phyloP scores from a whole-genome alignment of 441 rosid species.

The Pelargonium australe region DNA sequence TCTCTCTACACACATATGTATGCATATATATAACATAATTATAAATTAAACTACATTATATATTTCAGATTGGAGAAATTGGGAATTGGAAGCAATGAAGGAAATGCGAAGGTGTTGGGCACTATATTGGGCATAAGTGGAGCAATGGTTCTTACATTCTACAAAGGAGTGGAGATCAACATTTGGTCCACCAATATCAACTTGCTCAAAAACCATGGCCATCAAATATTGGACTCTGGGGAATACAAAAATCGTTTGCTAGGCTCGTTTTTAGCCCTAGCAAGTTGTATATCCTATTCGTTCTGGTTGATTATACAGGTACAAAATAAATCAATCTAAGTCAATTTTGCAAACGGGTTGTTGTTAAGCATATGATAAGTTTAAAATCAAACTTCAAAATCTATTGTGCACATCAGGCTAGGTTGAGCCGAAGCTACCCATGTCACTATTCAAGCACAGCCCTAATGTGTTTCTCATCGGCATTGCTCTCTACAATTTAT shows the following conservation, averaged over 20 bases:
- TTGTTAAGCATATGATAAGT: background rate
- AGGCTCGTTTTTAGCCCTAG: constrained; percentile 40
- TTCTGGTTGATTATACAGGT: background rate
- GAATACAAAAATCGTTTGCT: constrained; percentile 7
- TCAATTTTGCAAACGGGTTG: constrained; percentile 17
- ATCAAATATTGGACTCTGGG: constrained; percentile 5
- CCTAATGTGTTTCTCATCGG: background rate
- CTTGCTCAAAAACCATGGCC: constrained; percentile 21
- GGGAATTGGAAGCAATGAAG: constrained; percentile 9
- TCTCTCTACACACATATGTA: no score
- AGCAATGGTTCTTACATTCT: constrained; percentile 34
- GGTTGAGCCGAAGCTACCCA: background rate
- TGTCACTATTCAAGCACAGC: background rate
- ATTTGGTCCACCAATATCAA: constrained; percentile 42
- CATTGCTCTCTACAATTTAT: no score
- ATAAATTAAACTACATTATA: no score
- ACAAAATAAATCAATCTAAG: no score
- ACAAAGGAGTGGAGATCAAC: constrained; percentile 26
- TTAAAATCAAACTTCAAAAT: no score
- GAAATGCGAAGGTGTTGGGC: constrained; percentile 30
- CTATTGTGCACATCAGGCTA: background rate
- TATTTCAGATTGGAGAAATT: constrained; percentile 15
- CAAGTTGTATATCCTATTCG: background rate
- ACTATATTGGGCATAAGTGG: constrained; percentile 28
- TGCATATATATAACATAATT: no score